Percentiles rank a stretch among this genome's conserved stretches.
These are phyloP conservation scores for Dactylellina haptotyla DNA, from an alignment of 2,329 filamentous ascomycete genomes.

Conservation along the genomic window DNA sequence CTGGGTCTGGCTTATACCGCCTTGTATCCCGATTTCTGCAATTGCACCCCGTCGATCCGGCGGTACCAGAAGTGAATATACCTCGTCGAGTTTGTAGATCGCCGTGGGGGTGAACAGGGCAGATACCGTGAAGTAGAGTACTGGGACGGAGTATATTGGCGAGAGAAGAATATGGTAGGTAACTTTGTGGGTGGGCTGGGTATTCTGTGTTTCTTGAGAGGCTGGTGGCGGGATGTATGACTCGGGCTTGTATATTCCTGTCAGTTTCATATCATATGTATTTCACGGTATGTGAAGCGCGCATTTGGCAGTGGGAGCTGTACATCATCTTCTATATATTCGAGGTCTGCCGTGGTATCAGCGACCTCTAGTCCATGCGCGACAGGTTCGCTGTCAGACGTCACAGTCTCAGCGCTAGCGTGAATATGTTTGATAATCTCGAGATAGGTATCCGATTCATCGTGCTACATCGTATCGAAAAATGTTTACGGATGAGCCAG, in stretches of 20 bases:
- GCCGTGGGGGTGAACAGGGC: background rate
- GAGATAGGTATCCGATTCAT: constrained; percentile 40
- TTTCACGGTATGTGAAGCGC: background rate
- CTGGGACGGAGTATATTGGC: constrained; percentile 53
- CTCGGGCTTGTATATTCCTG: constrained; percentile 24
- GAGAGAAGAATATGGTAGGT: constrained; percentile 55
- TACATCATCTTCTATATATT: constrained; percentile 40
- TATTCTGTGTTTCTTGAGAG: background rate
- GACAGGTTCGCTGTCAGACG: background rate
- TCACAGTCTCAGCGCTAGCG: background rate
- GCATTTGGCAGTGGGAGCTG: background rate
- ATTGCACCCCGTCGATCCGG: constrained; percentile 15
- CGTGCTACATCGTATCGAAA: background rate
- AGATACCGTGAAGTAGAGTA: constrained; percentile 54
- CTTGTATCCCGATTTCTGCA: constrained; percentile 16
- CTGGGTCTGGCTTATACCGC: constrained; percentile 64
- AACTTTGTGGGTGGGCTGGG: constrained; percentile 7
- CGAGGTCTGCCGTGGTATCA: constrained; percentile 18
- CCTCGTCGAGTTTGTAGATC: constrained; percentile 13
- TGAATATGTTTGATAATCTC: constrained; percentile 16
- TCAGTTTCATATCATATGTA: background rate
- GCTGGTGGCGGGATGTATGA: background rate
- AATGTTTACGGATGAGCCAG: background rate
- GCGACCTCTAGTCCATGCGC: background rate
- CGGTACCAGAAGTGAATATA: constrained; percentile 54